Percentiles rank a stretch among this genome's conserved stretches.
Evolutionary conservation across 2,329 filamentous ascomycete genomes (phyloP).

Genomic region (Aspergillus bombycis): DNA sequence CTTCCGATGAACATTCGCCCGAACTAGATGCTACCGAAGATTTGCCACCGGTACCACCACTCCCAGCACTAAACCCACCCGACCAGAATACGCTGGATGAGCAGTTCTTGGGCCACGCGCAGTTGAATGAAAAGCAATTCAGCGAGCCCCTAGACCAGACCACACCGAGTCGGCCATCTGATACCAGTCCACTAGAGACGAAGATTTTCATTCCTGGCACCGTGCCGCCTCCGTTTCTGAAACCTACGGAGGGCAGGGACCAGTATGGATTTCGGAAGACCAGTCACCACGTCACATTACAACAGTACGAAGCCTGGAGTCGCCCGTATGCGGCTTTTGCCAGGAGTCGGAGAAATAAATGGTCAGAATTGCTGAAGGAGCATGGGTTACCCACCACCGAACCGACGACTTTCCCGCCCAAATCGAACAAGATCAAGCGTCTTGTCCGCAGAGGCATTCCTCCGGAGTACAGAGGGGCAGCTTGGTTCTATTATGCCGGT

Average conservation of each 20-base stretch:
- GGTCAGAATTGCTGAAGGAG: constrained; percentile 76
- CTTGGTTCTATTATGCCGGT: constrained; percentile 96
- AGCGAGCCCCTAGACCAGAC: constrained; percentile 8
- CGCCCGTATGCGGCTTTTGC: constrained; percentile 74
- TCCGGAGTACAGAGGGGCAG: constrained; percentile 89
- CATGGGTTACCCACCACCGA: constrained; percentile 71
- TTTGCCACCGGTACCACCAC: constrained; percentile 24
- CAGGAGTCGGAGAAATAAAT: constrained; percentile 76
- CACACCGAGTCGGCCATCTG: constrained; percentile 1
- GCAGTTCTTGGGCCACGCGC: constrained; percentile 17
- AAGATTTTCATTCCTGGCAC: constrained; percentile 39
- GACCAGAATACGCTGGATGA: constrained; percentile 19
- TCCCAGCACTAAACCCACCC: constrained; percentile 16
- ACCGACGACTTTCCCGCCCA: constrained; percentile 77
- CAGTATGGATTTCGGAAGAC: constrained; percentile 91
- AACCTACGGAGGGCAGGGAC: constrained; percentile 60
- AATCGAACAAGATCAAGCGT: constrained; percentile 80
- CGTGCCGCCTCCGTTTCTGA: constrained; percentile 41
- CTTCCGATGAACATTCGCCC: constrained; percentile 22
- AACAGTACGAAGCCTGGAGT: constrained; percentile 84
- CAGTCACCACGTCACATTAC: constrained; percentile 74
- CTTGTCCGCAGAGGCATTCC: constrained; percentile 93
- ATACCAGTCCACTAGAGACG: constrained; percentile 13
- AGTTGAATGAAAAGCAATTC: constrained; percentile 6
- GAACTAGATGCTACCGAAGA: constrained; percentile 24